Base-by-base conservation (phyloP, 805 yeast genomes). In the Candida nanaspora region DNA sequence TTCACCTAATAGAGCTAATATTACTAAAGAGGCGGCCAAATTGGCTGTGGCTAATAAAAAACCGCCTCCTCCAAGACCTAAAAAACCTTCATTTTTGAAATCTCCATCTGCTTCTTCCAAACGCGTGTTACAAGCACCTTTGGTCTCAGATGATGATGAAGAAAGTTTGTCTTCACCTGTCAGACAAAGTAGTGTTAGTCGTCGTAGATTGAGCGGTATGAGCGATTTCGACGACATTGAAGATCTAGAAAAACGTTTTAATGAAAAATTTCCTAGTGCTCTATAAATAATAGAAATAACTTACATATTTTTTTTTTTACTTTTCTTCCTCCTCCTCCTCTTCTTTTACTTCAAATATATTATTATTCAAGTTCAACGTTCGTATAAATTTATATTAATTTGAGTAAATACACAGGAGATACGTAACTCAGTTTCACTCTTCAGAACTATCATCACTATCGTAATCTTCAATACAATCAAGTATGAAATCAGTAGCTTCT, bases 401-500 rank as follows among this genome's bases (percentile, higher is more conserved):
- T 28, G 6, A 33, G 3, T 34, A 34, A 10, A 23, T 23, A 2
- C 11, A 18, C 3, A 11, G 15, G 9, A 34, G 11, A 25, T 23
- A 13, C 23, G 15, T 23, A 34, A n/a, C 11, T n/a, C 23, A 21
- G 11, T 11, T 23, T 19, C 14, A 33, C 4, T 33, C 35, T 16
- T 50, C 48, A 19, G 54, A 49, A 30, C 53, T 48, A 51, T 66
- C n/a, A n/a, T n/a, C 58, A 22, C 72, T 72, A 33, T 72, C 77
- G 59, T 69, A 74, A 38, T 80, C 93, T 52, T 85, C 89, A 44
- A 85, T 68, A 1, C 88, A 78, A 52, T 86, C 95, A 47, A 82
- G 62, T 31, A 91, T 76, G 55, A 87, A 89, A 53, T 86, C 96
- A 15, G 84, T 72, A 2, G 89, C 85, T 53, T 88, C 97, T 25